Evolutionary conservation across 2,329 filamentous ascomycete species (phyloP), one percentile per base, ranked within the genome.

Genomic region (Aureobasidium melanogenum): DNA sequence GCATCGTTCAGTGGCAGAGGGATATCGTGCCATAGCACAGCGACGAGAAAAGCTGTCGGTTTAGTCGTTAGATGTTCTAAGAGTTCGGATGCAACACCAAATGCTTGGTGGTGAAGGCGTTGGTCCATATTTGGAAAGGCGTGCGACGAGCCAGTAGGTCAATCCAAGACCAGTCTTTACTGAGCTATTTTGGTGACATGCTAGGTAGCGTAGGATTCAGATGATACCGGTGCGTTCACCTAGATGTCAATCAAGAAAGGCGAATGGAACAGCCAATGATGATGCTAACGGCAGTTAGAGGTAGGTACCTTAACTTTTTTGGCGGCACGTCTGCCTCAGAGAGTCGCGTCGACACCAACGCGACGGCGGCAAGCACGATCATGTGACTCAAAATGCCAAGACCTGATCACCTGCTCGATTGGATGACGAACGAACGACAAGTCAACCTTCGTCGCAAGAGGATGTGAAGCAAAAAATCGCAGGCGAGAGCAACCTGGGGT

Each of bases 21-120:
- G 15, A 38, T 30, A 22, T 61, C 62, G 24, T 64, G 61, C 43
- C 41, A 54, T 44, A 76, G 65, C n/a, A 77, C 64, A 15, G 68
- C 74, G 15, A 75, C 67, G 67, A 70, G 71, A 57, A 67, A 73
- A 17, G 69, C 64, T 28, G 64, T 67, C 1, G 67, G 34, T 24
- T 69, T 69, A 3, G 57, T 28, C 14, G 26, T 10, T 5, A 60
- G 32, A 24, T 63, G 57, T 14, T 55, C 47, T 6, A 59, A n/a
- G 0, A 65, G 19, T 39, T 76, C 17, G 15, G 3, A 32, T 10
- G 54, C 54, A 5, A 46, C 30, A 5, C 34, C n/a, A 4, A 14
- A 9, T 9, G 41, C 54, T 28, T 30, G 36, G 2, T 46, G 28
- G 19, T 47, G 54, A n/a, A 57, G 15, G 19, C 19, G 12, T 26